Evolutionary conservation across 2,329 filamentous ascomycete species (phyloP).

Genomic region (Ceratocystis destructans): DNA sequence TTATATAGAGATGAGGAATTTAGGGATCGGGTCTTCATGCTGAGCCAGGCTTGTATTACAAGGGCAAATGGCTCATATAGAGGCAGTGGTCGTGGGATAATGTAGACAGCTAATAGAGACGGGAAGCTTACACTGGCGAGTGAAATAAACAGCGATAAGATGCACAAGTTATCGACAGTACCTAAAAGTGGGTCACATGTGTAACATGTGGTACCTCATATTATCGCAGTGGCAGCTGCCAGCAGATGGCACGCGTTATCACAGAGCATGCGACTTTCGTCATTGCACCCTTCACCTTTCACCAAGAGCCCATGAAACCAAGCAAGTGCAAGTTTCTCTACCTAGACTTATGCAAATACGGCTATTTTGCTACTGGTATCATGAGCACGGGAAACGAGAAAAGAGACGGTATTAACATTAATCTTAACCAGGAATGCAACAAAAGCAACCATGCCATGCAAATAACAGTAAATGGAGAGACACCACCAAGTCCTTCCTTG

Average conservation of each 20-base stretch:
- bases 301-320: not conserved
- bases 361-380: not conserved
- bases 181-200: not conserved
- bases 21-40: not conserved
- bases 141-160: too few species aligned
- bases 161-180: too few species aligned
- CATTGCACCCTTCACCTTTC: not conserved
- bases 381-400: not conserved
- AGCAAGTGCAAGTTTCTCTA: too few species aligned
- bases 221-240: not conserved
- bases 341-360: not conserved
- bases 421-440: not conserved
- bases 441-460: not conserved
- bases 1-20: not conserved
- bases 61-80: too few species aligned
- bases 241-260: not conserved
- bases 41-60: too few species aligned
- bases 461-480: not conserved
- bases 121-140: too few species aligned
- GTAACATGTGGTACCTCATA: not conserved
- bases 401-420: not conserved
- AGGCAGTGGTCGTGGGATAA: too few species aligned
- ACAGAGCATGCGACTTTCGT: too few species aligned
- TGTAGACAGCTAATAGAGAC: too few species aligned
- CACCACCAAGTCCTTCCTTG: constrained; percentile 1